Percentiles rank a stretch among this genome's conserved stretches.
Evolutionary conservation across 192 early-diverging fungal genomes (phyloP).

Genomic region (Spinellus fusiger): DNA sequence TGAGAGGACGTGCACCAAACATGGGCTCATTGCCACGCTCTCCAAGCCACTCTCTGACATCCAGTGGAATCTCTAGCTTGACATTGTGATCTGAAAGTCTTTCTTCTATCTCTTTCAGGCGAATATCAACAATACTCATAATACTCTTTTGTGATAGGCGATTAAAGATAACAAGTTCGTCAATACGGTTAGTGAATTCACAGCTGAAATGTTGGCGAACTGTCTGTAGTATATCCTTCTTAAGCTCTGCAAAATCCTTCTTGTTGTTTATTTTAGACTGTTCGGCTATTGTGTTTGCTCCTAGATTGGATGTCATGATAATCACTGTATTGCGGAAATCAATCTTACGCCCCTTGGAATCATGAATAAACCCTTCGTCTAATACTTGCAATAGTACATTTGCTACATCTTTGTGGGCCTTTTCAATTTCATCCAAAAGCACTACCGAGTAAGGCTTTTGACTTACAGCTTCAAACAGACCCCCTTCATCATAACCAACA

Average conservation of each 20-base stretch:
- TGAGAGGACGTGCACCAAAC: slow-evolving; percentile 90
- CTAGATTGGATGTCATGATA: slow-evolving; percentile 77
- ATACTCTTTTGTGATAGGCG: slow-evolving; percentile 60
- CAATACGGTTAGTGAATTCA: slow-evolving; percentile 77
- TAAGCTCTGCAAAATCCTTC: slow-evolving; percentile 45
- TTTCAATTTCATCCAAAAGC: slow-evolving; percentile 78
- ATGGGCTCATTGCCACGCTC: slow-evolving; percentile 79
- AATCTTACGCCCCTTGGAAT: slow-evolving; percentile 68
- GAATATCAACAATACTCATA: slow-evolving; percentile 70
- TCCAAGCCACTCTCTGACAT: slow-evolving; percentile 68
- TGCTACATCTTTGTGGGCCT: slow-evolving; percentile 81
- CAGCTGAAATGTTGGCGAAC: slow-evolving; percentile 72
- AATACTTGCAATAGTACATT: slow-evolving; percentile 93
- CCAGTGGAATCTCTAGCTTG: slow-evolving; percentile 69
- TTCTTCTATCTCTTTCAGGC: slow-evolving; percentile 56
- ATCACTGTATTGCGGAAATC: slow-evolving; percentile 81
- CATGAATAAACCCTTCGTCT: slow-evolving; percentile 76
- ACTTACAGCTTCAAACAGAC: slow-evolving; percentile 72
- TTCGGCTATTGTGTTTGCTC: slow-evolving; percentile 59
- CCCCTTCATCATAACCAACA: slow-evolving; percentile 73
- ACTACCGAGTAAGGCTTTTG: slow-evolving; percentile 76
- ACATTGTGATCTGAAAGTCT: slow-evolving; percentile 69
- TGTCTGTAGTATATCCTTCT: slow-evolving; percentile 58
- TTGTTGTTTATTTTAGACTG: slow-evolving; percentile 24
- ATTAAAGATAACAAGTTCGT: slow-evolving; percentile 79